Percentiles rank a stretch among this genome's conserved stretches.
phyloP scores from a whole-genome alignment of 2,329 filamentous ascomycete genomes.

The Trichoderma sp. region DNA sequence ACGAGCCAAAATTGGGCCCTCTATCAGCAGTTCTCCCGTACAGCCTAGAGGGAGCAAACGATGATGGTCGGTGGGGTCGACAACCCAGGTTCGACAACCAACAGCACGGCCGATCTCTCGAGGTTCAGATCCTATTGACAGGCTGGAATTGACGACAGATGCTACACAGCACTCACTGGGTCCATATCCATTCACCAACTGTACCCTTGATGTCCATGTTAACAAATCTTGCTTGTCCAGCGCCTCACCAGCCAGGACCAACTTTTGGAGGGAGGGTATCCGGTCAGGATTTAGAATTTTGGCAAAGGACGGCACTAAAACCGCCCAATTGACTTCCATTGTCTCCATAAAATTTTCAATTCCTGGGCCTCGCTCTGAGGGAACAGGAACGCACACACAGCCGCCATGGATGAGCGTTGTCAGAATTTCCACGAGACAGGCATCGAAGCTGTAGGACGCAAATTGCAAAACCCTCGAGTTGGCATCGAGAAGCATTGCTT shows the following conservation, averaged over 20 bases:
- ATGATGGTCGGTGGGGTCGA: background rate
- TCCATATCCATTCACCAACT: constrained; percentile 3
- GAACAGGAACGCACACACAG: constrained; percentile 21
- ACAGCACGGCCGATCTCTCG: background rate
- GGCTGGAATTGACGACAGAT: background rate
- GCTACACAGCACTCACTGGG: constrained; percentile 18
- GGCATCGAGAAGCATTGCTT: background rate
- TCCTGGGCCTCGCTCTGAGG: constrained; percentile 13
- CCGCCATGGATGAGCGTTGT: constrained; percentile 15
- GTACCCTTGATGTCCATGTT: background rate
- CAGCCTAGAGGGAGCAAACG: background rate
- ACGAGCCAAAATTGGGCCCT: constrained; percentile 46
- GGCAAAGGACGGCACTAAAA: constrained; percentile 7
- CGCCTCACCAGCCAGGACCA: constrained; percentile 16
- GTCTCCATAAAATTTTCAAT: background rate
- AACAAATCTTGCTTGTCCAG: background rate
- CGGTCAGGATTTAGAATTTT: background rate
- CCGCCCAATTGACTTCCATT: background rate
- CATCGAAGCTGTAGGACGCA: constrained; percentile 18
- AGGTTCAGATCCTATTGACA: background rate
- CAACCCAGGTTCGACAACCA: constrained; percentile 39
- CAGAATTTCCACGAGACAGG: constrained; percentile 8
- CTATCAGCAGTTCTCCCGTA: constrained; percentile 24
- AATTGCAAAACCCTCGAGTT: constrained; percentile 17
- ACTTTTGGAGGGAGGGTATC: constrained; percentile 12